Evolutionary conservation across 495 filamentous ascomycete species (phyloP), one percentile per base, ranked within the genome.

Genomic region (Hyaloscypha bicolor): DNA sequence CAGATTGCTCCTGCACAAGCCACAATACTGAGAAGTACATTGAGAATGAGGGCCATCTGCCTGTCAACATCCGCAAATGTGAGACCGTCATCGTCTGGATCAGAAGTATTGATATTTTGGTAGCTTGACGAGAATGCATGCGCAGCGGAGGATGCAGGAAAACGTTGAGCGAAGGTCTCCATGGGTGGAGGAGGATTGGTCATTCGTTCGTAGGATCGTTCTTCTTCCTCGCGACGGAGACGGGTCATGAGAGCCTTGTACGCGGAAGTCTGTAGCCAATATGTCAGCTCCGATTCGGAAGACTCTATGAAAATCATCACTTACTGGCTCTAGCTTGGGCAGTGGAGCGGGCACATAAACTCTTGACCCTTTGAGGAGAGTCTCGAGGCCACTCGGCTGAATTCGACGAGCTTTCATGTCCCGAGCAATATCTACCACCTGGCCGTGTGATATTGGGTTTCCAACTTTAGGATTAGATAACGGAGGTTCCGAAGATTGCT

Each of bases 161-260:
- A 89, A 37, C 85, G 82, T 66, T 86, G 83, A 6, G 82, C 73
- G 66, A 88, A 89, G 29, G 85, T 82, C 71, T 90, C 86, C 58
- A 74, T 71, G 0, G 76, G 77, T n/a, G 78, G 80, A 63, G 75
- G 79, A 64, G 88, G 86, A 65, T 86, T 84, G 57, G 89, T 77
- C 83, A 97, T 90, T 67, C 88, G 85, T 62, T 91, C 85, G 79
- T 98, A 99, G 12, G 85, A 83, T 59, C 89, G 86, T 71, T 87
- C 80, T 79, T 98, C 93, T 73, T 91, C 88, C 71, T 93, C 88
- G 55, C 83, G 83, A 55, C 93, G 91, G 29, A 99, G 88, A 21
- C 90, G 86, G 3, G 87, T 85, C 94, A 98, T 99, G 4, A 95
- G 79, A 9, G 88, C 91, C 77, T 94, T 92, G 79, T 95, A 98